Evolutionary conservation across 163 green algal species (phyloP).

Genomic region (Trebouxia gelatinosa): DNA sequence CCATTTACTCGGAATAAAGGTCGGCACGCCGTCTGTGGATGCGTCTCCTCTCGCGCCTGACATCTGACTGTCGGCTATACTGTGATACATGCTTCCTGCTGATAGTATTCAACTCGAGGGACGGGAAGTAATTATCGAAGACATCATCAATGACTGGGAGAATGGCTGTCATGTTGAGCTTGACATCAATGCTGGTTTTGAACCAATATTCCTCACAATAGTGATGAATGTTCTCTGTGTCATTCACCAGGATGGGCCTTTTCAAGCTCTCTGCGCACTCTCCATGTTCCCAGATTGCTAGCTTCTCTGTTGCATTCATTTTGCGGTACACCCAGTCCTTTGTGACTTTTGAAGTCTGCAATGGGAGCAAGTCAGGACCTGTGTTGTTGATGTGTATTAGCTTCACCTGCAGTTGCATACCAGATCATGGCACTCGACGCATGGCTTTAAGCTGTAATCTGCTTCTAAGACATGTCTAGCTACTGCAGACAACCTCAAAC

Average conservation of each 20-base stretch:
- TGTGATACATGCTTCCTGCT: background rate
- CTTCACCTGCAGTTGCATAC: constrained; percentile 13
- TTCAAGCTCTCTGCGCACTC: background rate
- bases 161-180: constrained; percentile 10
- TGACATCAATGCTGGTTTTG: constrained; percentile 12
- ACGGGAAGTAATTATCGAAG: constrained; percentile 3
- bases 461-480: no score
- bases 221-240: background rate
- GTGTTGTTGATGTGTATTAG: constrained; percentile 6
- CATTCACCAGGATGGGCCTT: background rate
- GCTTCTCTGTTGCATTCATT: background rate
- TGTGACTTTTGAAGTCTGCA: background rate
- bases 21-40: no score
- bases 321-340: background rate
- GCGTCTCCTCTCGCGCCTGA: background rate
- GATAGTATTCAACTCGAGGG: background rate
- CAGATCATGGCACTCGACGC: no score
- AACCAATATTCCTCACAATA: constrained; percentile 28
- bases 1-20: background rate
- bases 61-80: background rate
- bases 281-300: constrained; percentile 13
- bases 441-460: no score
- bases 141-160: constrained; percentile 15
- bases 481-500: background rate
- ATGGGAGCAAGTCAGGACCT: background rate